Evolutionary conservation across 1,284 basidiomycete genomes (phyloP), one percentile per base, ranked within the genome.

Genomic region (Trichosporon faecale): DNA sequence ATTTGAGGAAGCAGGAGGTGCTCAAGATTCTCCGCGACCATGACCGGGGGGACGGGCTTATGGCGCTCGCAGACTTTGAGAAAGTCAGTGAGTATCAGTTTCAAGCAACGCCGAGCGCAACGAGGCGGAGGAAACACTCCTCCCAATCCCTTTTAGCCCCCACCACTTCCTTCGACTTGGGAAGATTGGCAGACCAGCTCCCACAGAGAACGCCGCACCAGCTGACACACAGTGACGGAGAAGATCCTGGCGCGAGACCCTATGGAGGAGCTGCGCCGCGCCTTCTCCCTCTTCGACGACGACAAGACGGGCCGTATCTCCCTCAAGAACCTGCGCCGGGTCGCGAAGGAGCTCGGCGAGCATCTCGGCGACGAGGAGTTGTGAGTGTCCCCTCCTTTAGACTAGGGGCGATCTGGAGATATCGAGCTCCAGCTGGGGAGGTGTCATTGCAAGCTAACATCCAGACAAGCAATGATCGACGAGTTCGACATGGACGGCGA

Each of bases 401-500:
- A 12, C 57, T 29, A 7, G 14, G 57, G 12, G 5, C n/a, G 6
- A 12, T 23, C n/a, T n/a, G n/a, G n/a, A n/a, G n/a, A n/a, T n/a
- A n/a, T n/a, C n/a, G n/a, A n/a, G n/a, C 49, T 27, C 21, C 9
- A 44, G 40, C 57, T 21, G 33, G 3, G 9, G 31, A 18, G 18
- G n/a, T 2, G 12, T 5, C 23, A 5, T 12, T 11, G 27, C 25
- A n/a, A 23, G 46, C 68, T 69, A 46, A 69, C 68, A 25, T 7
- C 65, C 78, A 98, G 95, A 75, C 94, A 98, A 89, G 97, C 96
- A 23, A 99, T 99, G 96, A 99, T 99, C 79, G 97, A 99, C 79
- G 97, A 99, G 85, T 99, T 99, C 79, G 96, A 99, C 84, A 89
- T 99, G 44, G 96, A 99, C 85, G 92, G 96, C 82, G 96, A 99